Evolutionary conservation across 495 filamentous ascomycete species (phyloP).

Genomic region (Podospora conica): DNA sequence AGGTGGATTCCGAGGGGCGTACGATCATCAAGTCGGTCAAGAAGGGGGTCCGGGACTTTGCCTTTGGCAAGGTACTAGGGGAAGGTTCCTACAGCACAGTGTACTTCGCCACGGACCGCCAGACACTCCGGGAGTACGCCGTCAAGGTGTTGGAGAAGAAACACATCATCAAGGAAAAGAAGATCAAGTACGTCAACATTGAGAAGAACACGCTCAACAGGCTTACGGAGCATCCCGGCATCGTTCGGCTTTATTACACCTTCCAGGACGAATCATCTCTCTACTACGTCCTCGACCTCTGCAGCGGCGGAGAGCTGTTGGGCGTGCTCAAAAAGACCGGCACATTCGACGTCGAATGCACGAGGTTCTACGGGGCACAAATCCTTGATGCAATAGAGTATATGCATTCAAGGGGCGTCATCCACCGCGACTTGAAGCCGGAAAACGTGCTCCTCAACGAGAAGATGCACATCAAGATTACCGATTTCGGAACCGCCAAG

Average conservation of each 20-base stretch:
- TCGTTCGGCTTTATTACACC: constrained; percentile 96
- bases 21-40: constrained; percentile 79
- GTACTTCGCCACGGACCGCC: constrained; percentile 86
- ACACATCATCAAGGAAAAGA: constrained; percentile 99
- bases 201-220: constrained; percentile 98
- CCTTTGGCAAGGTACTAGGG: constrained; percentile 84
- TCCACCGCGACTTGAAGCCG: constrained; percentile 95
- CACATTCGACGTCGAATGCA: constrained; percentile 94
- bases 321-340: constrained; percentile 89
- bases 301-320: constrained; percentile 85
- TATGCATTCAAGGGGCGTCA: constrained; percentile 94
- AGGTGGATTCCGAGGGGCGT: constrained; percentile 76
- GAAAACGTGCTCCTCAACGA: constrained; percentile 95
- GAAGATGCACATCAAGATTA: constrained; percentile 97
- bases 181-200: constrained; percentile 99
- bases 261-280: constrained; percentile 95
- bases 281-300: constrained; percentile 95
- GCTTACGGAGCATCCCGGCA: constrained; percentile 91
- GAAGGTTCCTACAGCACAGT: constrained; percentile 99
- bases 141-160: constrained; percentile 98
- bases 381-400: constrained; percentile 96
- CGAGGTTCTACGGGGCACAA: constrained; percentile 89
- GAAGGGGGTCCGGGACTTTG: constrained; percentile 96
- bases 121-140: constrained; percentile 93
- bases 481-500: constrained; percentile 97